Conservation (phyloP, 495 filamentous ascomycete genomes). For the Annulohypoxylon nitens region DNA sequence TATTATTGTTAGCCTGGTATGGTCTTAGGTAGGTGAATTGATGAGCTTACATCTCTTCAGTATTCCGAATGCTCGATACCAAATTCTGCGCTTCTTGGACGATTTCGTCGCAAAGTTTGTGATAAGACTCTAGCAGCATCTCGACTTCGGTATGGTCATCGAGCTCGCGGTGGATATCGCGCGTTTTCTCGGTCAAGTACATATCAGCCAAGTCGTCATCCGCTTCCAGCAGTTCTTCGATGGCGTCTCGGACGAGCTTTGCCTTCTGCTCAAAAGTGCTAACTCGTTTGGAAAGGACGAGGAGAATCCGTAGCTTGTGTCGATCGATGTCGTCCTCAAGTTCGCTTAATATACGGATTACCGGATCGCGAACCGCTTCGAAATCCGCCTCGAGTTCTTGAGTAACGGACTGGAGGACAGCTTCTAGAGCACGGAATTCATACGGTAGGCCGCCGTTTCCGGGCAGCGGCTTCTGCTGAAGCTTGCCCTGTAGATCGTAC, state of each 20-base stretch:
- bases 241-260: constrained; percentile 91
- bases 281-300: constrained; percentile 94
- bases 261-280: constrained; percentile 98
- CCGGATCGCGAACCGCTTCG: constrained; percentile 89
- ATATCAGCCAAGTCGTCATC: constrained; percentile 96
- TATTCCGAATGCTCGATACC: constrained; percentile 96
- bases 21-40: not conserved
- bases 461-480: constrained; percentile 66
- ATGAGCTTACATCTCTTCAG: constrained; percentile 89
- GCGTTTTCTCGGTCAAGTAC: constrained; percentile 90
- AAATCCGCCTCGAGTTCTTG: constrained; percentile 92
- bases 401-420: constrained; percentile 85
- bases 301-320: constrained; percentile 88
- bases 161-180: constrained; percentile 78
- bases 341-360: constrained; percentile 87
- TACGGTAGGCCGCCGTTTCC: constrained; percentile 71
- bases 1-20: constrained; percentile 51
- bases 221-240: constrained; percentile 96
- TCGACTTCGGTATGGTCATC: constrained; percentile 97
- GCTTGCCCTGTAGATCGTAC: constrained; percentile 81
- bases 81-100: constrained; percentile 93
- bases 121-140: constrained; percentile 95
- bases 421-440: constrained; percentile 82
- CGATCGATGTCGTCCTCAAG: constrained; percentile 97
- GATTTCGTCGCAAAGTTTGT: constrained; percentile 98